Percentiles rank a stretch among this genome's conserved stretches.
phyloP scores from a whole-genome alignment of 176 grass and related monocot genomes.

The Oryza glumipatula region DNA sequence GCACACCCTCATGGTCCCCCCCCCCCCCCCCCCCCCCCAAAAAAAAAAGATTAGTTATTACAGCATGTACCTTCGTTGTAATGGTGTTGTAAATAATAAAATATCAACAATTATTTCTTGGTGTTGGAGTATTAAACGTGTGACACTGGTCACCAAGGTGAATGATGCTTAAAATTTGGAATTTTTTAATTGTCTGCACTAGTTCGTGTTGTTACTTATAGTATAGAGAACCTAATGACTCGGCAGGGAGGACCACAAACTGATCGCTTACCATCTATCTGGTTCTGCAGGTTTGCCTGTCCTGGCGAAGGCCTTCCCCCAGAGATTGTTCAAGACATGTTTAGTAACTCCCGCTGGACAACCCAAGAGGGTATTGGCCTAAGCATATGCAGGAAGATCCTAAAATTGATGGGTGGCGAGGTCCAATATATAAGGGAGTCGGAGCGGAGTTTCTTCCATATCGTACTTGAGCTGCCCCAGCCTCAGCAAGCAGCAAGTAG shows the following conservation, averaged over 20 bases:
- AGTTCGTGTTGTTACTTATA: not conserved
- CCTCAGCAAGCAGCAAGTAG: slow-evolving; percentile 48
- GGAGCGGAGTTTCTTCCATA: slow-evolving; percentile 85
- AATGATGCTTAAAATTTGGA: slow-evolving; percentile 1
- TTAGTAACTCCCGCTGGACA: slow-evolving; percentile 76
- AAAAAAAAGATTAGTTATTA: not conserved
- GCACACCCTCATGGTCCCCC: not conserved
- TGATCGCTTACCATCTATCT: slow-evolving; percentile 8
- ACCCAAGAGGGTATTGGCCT: slow-evolving; percentile 87
- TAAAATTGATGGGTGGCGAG: slow-evolving; percentile 91
- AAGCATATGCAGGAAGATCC: slow-evolving; percentile 76
- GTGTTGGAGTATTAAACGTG: not conserved
- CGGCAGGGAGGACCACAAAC: not conserved
- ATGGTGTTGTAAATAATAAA: not conserved
- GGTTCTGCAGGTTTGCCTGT: slow-evolving; percentile 71
- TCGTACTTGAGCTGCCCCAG: slow-evolving; percentile 72
- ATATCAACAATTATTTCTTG: not conserved
- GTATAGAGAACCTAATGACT: not conserved
- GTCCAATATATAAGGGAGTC: slow-evolving; percentile 97
- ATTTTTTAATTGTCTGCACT: not conserved
- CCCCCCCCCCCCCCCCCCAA: too few species aligned
- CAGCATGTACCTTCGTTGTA: slow-evolving; percentile 14
- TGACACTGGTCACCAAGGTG: not conserved
- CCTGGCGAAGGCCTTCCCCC: slow-evolving; percentile 90
- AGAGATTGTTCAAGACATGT: slow-evolving; percentile 94